Evolutionary conservation across 208 protist species (phyloP).

Genomic region (Trichomonas vaginalis): DNA sequence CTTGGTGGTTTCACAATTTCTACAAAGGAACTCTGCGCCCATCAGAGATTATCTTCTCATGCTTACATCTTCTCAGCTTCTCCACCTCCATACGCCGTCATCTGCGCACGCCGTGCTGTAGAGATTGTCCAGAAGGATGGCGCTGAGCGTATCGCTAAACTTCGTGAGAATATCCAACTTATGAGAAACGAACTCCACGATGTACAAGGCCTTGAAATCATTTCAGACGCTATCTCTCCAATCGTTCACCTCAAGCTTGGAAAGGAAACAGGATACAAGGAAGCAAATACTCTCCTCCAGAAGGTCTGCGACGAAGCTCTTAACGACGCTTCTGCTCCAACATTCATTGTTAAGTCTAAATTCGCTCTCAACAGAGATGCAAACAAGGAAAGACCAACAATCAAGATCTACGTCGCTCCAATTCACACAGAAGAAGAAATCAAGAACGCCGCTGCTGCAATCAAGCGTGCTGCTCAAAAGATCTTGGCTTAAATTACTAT

Average conservation of each 20-base stretch:
- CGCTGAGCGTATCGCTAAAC: background rate
- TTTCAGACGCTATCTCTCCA: background rate
- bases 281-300: background rate
- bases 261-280: background rate
- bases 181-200: background rate
- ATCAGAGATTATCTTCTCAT: conserved; percentile 64
- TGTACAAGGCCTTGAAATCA: background rate
- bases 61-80: conserved; percentile 91
- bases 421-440: background rate
- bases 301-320: background rate
- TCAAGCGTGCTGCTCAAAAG: background rate
- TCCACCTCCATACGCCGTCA: conserved; percentile 69
- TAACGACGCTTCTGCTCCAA: background rate
- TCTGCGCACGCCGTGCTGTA: conserved; percentile 54
- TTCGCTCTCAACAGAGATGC: background rate
- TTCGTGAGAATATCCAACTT: background rate
- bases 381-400: background rate
- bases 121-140: conserved; percentile 46
- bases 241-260: background rate
- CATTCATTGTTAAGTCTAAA: background rate
- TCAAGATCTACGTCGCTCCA: background rate
- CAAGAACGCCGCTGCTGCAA: background rate
- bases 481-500: too few species aligned
- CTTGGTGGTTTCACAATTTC: conserved; percentile 82
- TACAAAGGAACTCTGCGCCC: conserved; percentile 57